phyloP scores from a whole-genome alignment of 257 asterid genomes.

The Gentiana macrophylla region DNA sequence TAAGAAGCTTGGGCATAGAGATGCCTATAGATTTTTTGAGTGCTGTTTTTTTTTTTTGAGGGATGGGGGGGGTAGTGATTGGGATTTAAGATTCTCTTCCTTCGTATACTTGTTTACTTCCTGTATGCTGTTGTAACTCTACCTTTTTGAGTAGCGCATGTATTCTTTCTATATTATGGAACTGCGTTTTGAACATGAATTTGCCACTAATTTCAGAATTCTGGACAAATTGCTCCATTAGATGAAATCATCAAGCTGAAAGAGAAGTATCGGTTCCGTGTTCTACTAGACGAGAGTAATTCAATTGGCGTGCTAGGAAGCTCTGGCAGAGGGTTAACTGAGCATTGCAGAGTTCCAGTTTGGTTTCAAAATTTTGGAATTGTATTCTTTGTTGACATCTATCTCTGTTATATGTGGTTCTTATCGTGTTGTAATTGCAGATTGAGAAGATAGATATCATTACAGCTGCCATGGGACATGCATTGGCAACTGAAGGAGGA shows the following conservation, averaged over 20 bases:
- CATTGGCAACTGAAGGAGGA: slow-evolving; percentile 97
- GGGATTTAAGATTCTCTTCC: no score
- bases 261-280: slow-evolving; percentile 82
- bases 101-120: background rate
- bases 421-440: slow-evolving; percentile 26
- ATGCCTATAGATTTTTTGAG: no score
- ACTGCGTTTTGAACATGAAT: background rate
- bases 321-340: slow-evolving; percentile 91
- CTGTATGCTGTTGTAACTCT: no score
- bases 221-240: slow-evolving; percentile 87
- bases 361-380: slow-evolving; percentile 18
- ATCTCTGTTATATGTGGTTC: slow-evolving; percentile 4
- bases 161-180: background rate
- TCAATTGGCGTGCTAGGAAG: slow-evolving; percentile 88
- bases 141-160: background rate
- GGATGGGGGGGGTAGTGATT: no score
- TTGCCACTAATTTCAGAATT: slow-evolving; percentile 45
- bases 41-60: no score
- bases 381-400: slow-evolving; percentile 12
- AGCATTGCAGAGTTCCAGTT: slow-evolving; percentile 66
- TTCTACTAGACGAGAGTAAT: slow-evolving; percentile 84
- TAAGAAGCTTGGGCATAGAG: no score
- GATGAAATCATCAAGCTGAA: slow-evolving; percentile 76
- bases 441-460: slow-evolving; percentile 83
- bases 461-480: slow-evolving; percentile 94